Conservation (phyloP, 2,329 filamentous ascomycete genomes). For the Fusarium pseudograminearum region DNA sequence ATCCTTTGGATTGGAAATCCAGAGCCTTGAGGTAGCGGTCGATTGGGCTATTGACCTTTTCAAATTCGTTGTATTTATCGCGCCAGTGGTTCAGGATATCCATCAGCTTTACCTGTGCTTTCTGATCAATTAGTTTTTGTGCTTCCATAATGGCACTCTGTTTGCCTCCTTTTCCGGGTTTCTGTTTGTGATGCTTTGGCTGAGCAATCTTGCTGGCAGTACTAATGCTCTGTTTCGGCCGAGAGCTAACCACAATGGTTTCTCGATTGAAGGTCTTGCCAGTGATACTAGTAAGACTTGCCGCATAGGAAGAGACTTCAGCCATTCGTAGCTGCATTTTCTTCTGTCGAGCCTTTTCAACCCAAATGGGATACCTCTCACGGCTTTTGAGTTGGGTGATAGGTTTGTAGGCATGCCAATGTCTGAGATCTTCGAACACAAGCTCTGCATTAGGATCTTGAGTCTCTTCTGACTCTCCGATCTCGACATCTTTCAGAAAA, state of each 20-base stretch:
- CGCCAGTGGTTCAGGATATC: constrained; percentile 59
- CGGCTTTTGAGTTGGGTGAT: constrained; percentile 57
- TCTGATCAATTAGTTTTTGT: constrained; percentile 52
- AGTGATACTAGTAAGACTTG: constrained; percentile 73
- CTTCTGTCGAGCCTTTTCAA: constrained; percentile 66
- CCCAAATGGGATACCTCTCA: constrained; percentile 39
- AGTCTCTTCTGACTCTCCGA: constrained; percentile 51
- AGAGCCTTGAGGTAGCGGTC: constrained; percentile 62
- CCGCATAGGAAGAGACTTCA: constrained; percentile 76
- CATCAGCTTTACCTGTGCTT: constrained; percentile 46
- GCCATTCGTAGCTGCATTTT: constrained; percentile 64
- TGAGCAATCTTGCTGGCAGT: constrained; percentile 4
- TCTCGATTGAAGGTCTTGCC: constrained; percentile 75
- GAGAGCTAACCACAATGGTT: constrained; percentile 63
- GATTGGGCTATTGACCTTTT: constrained; percentile 57
- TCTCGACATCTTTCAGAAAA: constrained; percentile 58
- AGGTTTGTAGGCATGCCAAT: constrained; percentile 73
- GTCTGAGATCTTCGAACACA: constrained; percentile 61
- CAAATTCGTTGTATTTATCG: constrained; percentile 58
- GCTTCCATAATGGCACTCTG: constrained; percentile 54
- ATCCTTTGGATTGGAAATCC: constrained; percentile 56
- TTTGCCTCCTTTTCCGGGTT: constrained; percentile 50
- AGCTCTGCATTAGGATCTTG: constrained; percentile 48
- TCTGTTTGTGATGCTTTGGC: constrained; percentile 29
- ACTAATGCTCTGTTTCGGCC: not conserved